A percentile compares a stretch with the other conserved stretches of the same genome.
phyloP scores from a whole-genome alignment of 495 filamentous ascomycete genomes.

The Rusavskia elegans region DNA sequence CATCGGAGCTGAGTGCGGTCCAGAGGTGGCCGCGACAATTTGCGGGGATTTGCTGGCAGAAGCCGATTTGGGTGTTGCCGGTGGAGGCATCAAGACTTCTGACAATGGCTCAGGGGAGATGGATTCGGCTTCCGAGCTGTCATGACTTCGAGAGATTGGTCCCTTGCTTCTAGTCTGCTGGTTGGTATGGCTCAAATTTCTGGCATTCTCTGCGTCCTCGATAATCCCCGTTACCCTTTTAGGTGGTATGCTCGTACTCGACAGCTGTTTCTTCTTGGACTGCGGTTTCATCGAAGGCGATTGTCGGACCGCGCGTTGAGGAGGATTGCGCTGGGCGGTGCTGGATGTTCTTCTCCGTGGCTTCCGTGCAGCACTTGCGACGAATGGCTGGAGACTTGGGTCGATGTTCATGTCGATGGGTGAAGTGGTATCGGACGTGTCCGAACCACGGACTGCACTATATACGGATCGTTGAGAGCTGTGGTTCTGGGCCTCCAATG shows the following conservation, averaged over 20 bases:
- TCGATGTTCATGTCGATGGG: conserved; percentile 31
- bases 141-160: conserved; percentile 30
- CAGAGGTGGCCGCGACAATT: conserved; percentile 24
- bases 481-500: conserved; percentile 61
- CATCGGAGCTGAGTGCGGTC: conserved; percentile 7
- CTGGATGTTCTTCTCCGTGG: conserved; percentile 20
- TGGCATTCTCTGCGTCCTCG: conserved; percentile 16
- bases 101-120: conserved; percentile 56
- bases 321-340: conserved; percentile 22
- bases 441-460: conserved; percentile 17
- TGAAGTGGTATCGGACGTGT: conserved; percentile 27
- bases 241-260: conserved; percentile 38
- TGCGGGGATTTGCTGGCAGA: conserved; percentile 37
- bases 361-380: conserved; percentile 23
- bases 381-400: conserved; percentile 21
- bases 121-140: conserved; percentile 50
- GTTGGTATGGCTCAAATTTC: conserved; percentile 17
- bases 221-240: conserved; percentile 37
- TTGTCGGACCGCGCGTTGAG: conserved; percentile 42
- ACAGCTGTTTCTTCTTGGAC: conserved; percentile 40
- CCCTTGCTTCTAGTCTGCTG: conserved; percentile 21
- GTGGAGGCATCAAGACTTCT: conserved; percentile 58
- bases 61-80: conserved; percentile 35
- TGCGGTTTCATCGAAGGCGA: conserved; percentile 77
- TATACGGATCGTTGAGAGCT: conserved; percentile 24